Base-by-base conservation (phyloP, 169 alveolate species). In the Pseudocohnilembus persalinus region DNA sequence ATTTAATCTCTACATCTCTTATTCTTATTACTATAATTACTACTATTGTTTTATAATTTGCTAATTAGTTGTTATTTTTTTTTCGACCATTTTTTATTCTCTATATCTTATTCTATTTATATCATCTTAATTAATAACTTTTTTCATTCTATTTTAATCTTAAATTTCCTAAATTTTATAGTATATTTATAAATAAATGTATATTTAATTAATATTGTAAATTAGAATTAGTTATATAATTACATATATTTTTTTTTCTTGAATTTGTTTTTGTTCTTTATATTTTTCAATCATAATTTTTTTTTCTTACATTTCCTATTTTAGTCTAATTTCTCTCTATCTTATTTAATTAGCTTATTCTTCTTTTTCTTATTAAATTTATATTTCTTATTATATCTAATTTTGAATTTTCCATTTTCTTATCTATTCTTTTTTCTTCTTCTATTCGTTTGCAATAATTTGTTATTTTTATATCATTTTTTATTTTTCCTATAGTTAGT, bases 401-500 rank as follows among this genome's bases (percentile, higher is more conserved):
- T 83, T 76, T 73, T 74, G 31, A 0, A 49, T 29, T 68, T 77
- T 80, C 83, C 82, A 78, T 78, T 63, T 27, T 33, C 33, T 6
- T 0, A 78, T 78, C 74, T 31, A 79, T 78, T 31, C 77, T 79
- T 35, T 78, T 33, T 33, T 30, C 33, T 84, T 64, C 72, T 30
- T 34, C 27, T 63, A 31, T n/a, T 29, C 30, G n/a, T 34, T 64
- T 4, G 16, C 73, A 28, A 27, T 32, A 26, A 31, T 28, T 28
- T 77, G 31, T 83, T 83, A 68, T 83, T 73, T 20, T 29, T 77
- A 74, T 78, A 77, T 89, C 74, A 77, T 20, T 25, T 0, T 1
- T 73, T 83, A 29, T 73, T 80, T 81, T 83, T 76, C 31, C 49
- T 74, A 29, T 73, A 33, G 77, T 78, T 84, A 29, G 74, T 83